Evolutionary conservation across 192 early-diverging fungal genomes (phyloP), one percentile per base, ranked within the genome.

Genomic region (Backusella luteola): DNA sequence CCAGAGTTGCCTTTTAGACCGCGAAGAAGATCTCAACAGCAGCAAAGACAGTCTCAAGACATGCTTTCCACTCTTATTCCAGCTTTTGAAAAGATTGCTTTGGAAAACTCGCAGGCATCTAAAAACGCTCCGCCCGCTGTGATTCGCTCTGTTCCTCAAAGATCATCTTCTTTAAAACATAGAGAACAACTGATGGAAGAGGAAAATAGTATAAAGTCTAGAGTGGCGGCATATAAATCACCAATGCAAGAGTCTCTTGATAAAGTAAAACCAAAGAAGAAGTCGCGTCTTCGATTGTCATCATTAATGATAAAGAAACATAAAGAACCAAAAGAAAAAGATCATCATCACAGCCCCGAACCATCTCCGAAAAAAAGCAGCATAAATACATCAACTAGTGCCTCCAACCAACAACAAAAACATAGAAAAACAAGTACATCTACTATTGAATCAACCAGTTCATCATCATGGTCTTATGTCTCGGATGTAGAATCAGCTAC

Each of bases 1-100:
- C 79, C 79, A 42, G 79, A 81, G 42, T 44, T 81, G n/a, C 75
- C 79, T 15, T 81, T 81, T 41, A 73, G 69, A 49, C 70, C 39
- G 6, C 42, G 44, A 49, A 44, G 70, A 49, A 44, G 42, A 44
- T 71, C 70, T 26, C 68, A 69, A 41, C 70, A 70, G 12, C 68
- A 69, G n/a, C 70, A 63, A 2, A 29, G 70, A 44, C 70, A 49
- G 14, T 73, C 74, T 34, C 44, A 56, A 52, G 73, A 74, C 63
- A 66, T 66, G 56, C 38, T 74, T 2, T 39, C 56, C 26, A 66
- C 35, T 41, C 52, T 74, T 32, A 66, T 74, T 39, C 73, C 73
- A 4, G 56, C 56, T 3, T 74, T 74, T 74, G 73, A 74, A 6
- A 63, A 56, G 6, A 66, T 74, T 36, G 56, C 73, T 3, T 11